phyloP scores from a whole-genome alignment of 768 basidiomycete species.

The Leccinum longicurvipes region DNA sequence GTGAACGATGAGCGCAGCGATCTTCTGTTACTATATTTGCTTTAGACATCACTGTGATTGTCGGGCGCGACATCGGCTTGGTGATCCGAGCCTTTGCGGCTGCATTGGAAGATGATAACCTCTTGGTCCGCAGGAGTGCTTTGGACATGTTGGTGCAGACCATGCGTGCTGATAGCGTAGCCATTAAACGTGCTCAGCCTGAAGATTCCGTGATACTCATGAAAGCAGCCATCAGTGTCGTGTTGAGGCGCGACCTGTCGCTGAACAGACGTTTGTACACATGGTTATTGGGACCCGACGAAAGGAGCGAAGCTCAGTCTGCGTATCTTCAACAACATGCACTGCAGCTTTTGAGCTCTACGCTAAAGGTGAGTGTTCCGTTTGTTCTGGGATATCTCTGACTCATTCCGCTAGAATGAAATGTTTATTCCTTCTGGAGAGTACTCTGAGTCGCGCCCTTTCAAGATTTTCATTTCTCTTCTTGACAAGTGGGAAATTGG shows the following conservation, averaged over 20 bases:
- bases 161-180: constrained; percentile 67
- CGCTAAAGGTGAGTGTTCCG: constrained; percentile 54
- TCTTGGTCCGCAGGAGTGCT: constrained; percentile 82
- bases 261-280: constrained; percentile 89
- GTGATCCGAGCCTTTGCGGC: constrained; percentile 93
- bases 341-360: constrained; percentile 65
- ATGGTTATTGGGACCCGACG: constrained; percentile 87
- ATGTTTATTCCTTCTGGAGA: constrained; percentile 71
- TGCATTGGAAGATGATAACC: constrained; percentile 89
- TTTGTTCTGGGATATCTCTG: constrained; percentile 3
- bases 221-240: constrained; percentile 82
- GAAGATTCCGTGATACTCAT: constrained; percentile 83
- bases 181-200: constrained; percentile 61
- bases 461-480: constrained; percentile 93
- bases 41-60: constrained; percentile 62
- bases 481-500: constrained; percentile 98
- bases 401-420: constrained; percentile 50
- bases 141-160: constrained; percentile 83
- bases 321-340: constrained; percentile 66
- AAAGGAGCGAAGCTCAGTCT: constrained; percentile 72
- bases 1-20: not conserved
- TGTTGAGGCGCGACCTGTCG: constrained; percentile 88
- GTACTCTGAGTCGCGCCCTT: constrained; percentile 80
- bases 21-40: constrained; percentile 5
- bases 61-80: constrained; percentile 85